phyloP scores from a whole-genome alignment of 768 basidiomycete species.

The Lentinula edodes region DNA sequence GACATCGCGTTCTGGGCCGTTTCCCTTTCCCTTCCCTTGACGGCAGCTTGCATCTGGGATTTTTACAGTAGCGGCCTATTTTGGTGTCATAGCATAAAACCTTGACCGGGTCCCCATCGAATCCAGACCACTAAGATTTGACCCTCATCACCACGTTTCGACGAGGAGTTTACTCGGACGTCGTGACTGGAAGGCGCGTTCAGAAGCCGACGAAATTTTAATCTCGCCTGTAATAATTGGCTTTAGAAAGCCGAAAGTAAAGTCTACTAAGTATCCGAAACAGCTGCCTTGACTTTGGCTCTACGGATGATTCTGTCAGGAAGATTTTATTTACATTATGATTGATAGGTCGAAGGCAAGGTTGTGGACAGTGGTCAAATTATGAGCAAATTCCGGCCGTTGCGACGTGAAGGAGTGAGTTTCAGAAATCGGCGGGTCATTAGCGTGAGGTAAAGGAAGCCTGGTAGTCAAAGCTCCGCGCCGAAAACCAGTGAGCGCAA shows the following conservation, averaged over 20 bases:
- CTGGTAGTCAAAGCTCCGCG: neutral
- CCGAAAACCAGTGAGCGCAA: neutral
- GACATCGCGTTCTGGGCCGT: neutral
- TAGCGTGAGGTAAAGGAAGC: conserved; percentile 24
- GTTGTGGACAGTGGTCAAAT: neutral
- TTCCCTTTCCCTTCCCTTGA: neutral
- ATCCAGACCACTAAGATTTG: neutral
- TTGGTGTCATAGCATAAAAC: neutral
- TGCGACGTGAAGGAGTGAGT: conserved; percentile 1
- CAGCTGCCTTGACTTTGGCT: neutral
- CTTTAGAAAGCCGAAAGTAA: neutral
- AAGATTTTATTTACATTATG: neutral
- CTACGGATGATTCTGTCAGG: neutral
- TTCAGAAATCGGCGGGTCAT: neutral
- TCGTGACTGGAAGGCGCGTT: neutral
- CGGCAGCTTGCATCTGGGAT: neutral
- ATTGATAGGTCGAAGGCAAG: neutral
- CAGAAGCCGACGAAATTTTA: neutral
- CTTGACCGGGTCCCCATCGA: neutral
- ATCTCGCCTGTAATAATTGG: neutral
- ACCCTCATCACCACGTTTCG: conserved; percentile 5
- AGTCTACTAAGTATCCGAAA: neutral
- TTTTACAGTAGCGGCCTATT: neutral
- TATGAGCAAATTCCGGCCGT: neutral
- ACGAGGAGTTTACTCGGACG: neutral